Percentiles rank a stretch among this genome's conserved stretches.
phyloP scores from a whole-genome alignment of 2,329 filamentous ascomycete genomes.

The Orbilia brochopaga region DNA sequence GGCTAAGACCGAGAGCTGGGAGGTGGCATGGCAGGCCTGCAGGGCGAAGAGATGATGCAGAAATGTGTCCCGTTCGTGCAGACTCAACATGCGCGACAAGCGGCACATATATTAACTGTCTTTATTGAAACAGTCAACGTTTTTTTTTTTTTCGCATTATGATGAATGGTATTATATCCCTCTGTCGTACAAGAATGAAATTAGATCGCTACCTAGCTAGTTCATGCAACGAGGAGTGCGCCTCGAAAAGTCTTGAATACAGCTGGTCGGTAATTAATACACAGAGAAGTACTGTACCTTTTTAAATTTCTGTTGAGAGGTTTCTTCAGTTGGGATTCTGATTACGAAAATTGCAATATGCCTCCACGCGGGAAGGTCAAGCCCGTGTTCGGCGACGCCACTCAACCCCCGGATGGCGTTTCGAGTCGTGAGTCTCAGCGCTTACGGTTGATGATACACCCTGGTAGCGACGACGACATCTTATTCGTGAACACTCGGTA shows the following conservation, averaged over 20 bases:
- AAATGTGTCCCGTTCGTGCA: neutral
- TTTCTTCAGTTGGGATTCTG: too few species aligned
- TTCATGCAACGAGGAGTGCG: neutral
- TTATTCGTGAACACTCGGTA: too few species aligned
- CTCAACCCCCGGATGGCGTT: neutral
- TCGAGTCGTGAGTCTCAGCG: neutral
- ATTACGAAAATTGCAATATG: neutral
- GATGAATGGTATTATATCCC: neutral
- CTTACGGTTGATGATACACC: slow-evolving; percentile 1
- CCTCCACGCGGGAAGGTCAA: slow-evolving; percentile 1
- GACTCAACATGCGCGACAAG: too few species aligned
- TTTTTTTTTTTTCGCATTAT: too few species aligned
- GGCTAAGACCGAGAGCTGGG: neutral
- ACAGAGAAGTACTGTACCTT: too few species aligned
- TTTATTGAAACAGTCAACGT: too few species aligned
- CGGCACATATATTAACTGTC: too few species aligned
- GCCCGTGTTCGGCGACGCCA: slow-evolving; percentile 1
- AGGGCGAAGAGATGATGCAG: neutral
- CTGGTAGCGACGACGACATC: neutral
- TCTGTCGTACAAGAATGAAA: neutral
- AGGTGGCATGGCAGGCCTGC: neutral
- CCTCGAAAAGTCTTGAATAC: too few species aligned
- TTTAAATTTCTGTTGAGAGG: too few species aligned
- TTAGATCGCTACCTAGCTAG: slow-evolving; percentile 2
- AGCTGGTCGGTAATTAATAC: too few species aligned